A percentile compares a stretch with the other conserved stretches of the same genome.
These are phyloP conservation scores for Mrakia frigida DNA, from an alignment of 768 basidiomycete species.

Conservation along the genomic window DNA sequence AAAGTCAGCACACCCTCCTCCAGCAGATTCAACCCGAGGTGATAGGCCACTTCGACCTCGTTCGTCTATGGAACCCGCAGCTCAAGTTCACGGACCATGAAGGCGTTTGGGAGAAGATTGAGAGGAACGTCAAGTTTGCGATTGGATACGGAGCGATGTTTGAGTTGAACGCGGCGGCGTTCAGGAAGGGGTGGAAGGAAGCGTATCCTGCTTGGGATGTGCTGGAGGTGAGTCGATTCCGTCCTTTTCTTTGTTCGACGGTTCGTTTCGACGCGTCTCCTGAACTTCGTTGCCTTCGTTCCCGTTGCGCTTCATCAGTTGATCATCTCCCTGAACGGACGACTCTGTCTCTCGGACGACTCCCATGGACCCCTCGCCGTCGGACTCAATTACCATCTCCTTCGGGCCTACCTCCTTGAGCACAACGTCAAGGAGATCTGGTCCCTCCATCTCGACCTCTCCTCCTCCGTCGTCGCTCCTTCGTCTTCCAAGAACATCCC, in stretches of 20 bases:
- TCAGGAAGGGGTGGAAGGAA: conserved; percentile 81
- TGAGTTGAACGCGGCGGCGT: conserved; percentile 86
- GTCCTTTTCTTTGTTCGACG: not conserved
- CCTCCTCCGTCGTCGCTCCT: conserved; percentile 4
- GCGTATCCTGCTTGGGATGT: conserved; percentile 80
- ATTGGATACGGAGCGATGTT: conserved; percentile 82
- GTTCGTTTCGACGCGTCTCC: not conserved
- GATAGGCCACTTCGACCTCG: conserved; percentile 89
- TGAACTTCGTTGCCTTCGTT: not conserved
- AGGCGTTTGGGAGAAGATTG: conserved; percentile 58
- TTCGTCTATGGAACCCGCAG: conserved; percentile 71
- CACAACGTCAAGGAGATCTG: conserved; percentile 54
- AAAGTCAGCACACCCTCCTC: conserved; percentile 72
- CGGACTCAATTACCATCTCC: conserved; percentile 71
- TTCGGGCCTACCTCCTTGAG: conserved; percentile 60
- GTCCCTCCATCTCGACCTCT: conserved; percentile 38
- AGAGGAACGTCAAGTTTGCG: conserved; percentile 68
- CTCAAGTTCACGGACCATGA: conserved; percentile 49
- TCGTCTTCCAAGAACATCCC: not conserved
- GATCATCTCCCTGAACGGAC: conserved; percentile 63
- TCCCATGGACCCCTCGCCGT: conserved; percentile 87
- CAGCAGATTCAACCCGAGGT: conserved; percentile 72
- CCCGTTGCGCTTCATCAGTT: conserved; percentile 50
- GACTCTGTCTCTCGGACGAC: conserved; percentile 86
- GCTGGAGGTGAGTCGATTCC: conserved; percentile 54